Percentiles rank a stretch among this genome's conserved stretches.
These are phyloP conservation scores for Paraphoma sp. DNA, from an alignment of 2,329 filamentous ascomycete genomes.

Conservation along the genomic window DNA sequence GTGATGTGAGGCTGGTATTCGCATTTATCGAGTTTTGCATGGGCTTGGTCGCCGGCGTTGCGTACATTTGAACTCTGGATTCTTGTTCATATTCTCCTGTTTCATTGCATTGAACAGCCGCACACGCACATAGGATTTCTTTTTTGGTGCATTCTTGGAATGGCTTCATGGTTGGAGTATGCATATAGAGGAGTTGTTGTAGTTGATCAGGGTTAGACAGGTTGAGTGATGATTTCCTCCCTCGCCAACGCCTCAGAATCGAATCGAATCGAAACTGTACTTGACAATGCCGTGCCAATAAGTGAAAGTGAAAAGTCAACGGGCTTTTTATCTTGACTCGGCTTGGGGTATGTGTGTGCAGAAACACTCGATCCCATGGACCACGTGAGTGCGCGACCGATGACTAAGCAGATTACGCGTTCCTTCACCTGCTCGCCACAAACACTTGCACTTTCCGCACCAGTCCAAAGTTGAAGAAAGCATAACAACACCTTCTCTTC, in stretches of 20 bases:
- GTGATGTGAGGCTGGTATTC: constrained; percentile 51
- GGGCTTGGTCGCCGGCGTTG: neutral
- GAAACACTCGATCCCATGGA: too few relatives aligned
- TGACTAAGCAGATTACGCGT: too few relatives aligned
- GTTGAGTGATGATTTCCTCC: constrained; percentile 4
- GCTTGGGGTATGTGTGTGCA: too few relatives aligned
- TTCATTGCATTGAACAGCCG: neutral
- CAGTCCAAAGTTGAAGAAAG: too few relatives aligned
- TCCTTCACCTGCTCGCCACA: too few relatives aligned
- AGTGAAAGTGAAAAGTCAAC: constrained; percentile 6
- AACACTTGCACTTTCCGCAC: too few relatives aligned
- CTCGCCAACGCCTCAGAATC: neutral
- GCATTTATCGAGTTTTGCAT: neutral
- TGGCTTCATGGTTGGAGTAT: neutral
- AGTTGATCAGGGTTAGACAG: constrained; percentile 2
- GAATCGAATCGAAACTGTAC: too few relatives aligned
- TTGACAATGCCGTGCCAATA: neutral
- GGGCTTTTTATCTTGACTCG: too few relatives aligned
- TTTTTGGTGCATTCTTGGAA: neutral
- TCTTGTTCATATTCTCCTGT: neutral
- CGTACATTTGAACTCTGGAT: neutral
- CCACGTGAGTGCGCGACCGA: too few relatives aligned
- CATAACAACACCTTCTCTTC: too few relatives aligned
- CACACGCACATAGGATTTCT: neutral
- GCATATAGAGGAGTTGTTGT: constrained; percentile 13